Percentiles rank a stretch among this genome's conserved stretches.
Conservation (phyloP, 1,284 basidiomycete genomes). For the Naganishia liquefaciens region DNA sequence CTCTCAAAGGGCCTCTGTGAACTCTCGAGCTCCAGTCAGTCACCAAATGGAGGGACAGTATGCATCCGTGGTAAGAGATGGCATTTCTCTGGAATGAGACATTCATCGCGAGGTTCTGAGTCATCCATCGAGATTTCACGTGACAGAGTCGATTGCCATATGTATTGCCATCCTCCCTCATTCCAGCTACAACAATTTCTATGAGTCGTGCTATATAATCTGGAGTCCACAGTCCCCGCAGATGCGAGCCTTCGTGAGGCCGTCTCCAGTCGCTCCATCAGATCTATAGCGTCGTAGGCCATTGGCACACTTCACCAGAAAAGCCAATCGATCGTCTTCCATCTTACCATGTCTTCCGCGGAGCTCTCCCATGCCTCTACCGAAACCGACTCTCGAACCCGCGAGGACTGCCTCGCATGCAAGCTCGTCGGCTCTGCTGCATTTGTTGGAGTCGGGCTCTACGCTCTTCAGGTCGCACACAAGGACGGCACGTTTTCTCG, state of each 20-base stretch:
- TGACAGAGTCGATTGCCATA: constrained; percentile 1
- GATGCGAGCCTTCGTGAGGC: neutral
- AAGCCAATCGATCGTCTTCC: too few relatives aligned
- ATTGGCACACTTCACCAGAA: too few relatives aligned
- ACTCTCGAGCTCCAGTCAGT: neutral
- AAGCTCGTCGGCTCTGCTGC: constrained; percentile 46
- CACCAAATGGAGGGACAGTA: too few relatives aligned
- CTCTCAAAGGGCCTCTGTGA: neutral
- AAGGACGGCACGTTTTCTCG: constrained; percentile 45
- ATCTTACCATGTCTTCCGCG: constrained; percentile 14
- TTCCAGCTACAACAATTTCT: too few relatives aligned
- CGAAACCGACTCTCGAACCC: neutral
- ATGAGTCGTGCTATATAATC: too few relatives aligned
- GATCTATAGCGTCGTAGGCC: too few relatives aligned
- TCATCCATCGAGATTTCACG: neutral
- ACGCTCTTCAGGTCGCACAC: constrained; percentile 45
- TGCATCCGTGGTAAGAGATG: too few relatives aligned
- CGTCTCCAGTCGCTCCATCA: too few relatives aligned
- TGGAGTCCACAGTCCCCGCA: too few relatives aligned
- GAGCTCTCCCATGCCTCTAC: constrained; percentile 20
- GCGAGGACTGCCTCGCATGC: constrained; percentile 38
- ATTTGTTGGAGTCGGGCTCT: constrained; percentile 48
- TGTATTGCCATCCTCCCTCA: too few relatives aligned
- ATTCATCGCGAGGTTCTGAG: neutral
- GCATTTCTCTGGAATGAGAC: too few relatives aligned